Percentiles rank a stretch among this genome's conserved stretches.
phyloP scores from a whole-genome alignment of 2,329 filamentous ascomycete genomes.

The Talaromyces sp. region DNA sequence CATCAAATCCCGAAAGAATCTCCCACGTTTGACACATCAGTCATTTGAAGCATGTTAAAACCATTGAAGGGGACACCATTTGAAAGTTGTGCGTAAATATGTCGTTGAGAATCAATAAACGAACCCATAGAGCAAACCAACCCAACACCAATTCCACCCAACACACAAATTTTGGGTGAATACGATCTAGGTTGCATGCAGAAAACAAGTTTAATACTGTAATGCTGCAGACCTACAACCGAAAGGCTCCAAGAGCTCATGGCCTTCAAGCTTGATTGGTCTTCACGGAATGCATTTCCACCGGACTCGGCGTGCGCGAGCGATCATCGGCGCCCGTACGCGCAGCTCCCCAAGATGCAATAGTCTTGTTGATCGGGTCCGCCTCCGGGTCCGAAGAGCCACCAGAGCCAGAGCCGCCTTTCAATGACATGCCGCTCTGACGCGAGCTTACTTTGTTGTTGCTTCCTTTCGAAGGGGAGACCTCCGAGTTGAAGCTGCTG shows the following conservation, averaged over 20 bases:
- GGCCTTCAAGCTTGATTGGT: neutral
- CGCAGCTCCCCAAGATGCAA: conserved; percentile 2
- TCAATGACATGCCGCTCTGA: neutral
- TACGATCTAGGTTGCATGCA: no score
- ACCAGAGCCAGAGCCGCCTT: neutral
- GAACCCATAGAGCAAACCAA: neutral
- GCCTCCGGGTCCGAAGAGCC: neutral
- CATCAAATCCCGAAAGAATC: neutral
- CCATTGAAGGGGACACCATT: no score
- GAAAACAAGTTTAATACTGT: neutral
- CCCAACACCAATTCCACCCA: neutral
- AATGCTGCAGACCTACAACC: neutral
- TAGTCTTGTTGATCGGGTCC: conserved; percentile 5
- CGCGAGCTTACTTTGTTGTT: neutral
- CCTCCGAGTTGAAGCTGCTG: conserved; percentile 8
- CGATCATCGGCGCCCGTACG: conserved; percentile 5
- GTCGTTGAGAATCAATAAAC: neutral
- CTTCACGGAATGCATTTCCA: conserved; percentile 3
- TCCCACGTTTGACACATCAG: no score
- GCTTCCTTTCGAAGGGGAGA: neutral
- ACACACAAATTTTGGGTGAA: neutral
- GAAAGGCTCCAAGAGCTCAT: neutral
- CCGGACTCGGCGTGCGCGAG: conserved; percentile 4
- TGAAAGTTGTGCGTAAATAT: neutral
- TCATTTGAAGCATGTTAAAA: neutral